phyloP scores from a whole-genome alignment of 2,329 filamentous ascomycete genomes.

The Clathrospora elynae region DNA sequence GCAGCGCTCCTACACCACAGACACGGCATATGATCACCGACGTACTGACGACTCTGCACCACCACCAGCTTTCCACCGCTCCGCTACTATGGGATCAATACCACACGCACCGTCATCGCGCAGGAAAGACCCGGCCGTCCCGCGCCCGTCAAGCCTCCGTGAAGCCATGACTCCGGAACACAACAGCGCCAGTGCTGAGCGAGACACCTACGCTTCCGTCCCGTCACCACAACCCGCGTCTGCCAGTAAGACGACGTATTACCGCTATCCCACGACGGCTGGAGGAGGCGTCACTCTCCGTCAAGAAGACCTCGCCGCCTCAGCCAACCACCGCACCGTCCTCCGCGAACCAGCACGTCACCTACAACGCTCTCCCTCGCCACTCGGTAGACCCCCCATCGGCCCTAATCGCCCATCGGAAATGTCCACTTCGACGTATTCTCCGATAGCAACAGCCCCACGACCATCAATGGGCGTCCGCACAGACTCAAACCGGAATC shows the following conservation, averaged over 20 bases:
- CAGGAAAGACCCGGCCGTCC: slow-evolving; percentile 29
- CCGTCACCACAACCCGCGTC: slow-evolving; percentile 26
- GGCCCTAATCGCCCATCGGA: slow-evolving; percentile 38
- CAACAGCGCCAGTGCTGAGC: slow-evolving; percentile 31
- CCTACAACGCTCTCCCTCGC: slow-evolving; percentile 38
- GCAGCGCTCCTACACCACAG: slow-evolving; percentile 39
- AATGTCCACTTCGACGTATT: slow-evolving; percentile 17
- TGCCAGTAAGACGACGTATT: slow-evolving; percentile 34
- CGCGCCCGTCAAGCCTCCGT: slow-evolving; percentile 40
- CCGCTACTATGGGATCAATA: slow-evolving; percentile 50
- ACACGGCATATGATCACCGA: slow-evolving; percentile 31
- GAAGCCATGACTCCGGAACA: slow-evolving; percentile 35
- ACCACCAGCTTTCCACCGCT: slow-evolving; percentile 47
- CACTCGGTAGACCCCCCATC: slow-evolving; percentile 41
- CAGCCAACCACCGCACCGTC: slow-evolving; percentile 39
- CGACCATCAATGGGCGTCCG: slow-evolving; percentile 25
- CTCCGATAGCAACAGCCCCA: slow-evolving; percentile 17
- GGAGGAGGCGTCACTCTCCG: slow-evolving; percentile 30
- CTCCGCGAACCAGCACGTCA: slow-evolving; percentile 38
- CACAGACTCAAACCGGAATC: slow-evolving; percentile 32
- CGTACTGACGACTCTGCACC: slow-evolving; percentile 42
- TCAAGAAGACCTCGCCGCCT: slow-evolving; percentile 28
- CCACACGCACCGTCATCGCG: slow-evolving; percentile 31
- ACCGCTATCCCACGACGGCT: slow-evolving; percentile 35
- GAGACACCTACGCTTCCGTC: slow-evolving; percentile 26